These are phyloP conservation scores for Fragaria nilgerrensis DNA, from an alignment of 306 rosid genomes.

Conservation along the genomic window DNA sequence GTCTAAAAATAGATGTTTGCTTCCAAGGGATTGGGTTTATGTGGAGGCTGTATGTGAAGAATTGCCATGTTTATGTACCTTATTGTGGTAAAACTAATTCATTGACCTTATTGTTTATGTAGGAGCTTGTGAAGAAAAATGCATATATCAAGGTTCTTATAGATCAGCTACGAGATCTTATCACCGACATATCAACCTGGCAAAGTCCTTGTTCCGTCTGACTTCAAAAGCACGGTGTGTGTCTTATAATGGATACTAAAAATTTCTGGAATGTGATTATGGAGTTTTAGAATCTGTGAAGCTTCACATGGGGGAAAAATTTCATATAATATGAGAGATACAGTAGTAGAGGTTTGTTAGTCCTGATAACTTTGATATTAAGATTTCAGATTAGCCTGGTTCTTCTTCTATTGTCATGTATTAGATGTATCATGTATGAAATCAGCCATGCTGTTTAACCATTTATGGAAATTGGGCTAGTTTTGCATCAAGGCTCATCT, in stretches of 20 bases:
- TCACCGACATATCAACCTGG: slow-evolving; percentile 89
- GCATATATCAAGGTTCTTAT: slow-evolving; percentile 66
- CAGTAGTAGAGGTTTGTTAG: background rate
- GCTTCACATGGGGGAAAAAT: background rate
- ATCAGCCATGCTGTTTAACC: background rate
- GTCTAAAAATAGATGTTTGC: background rate
- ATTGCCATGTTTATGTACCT: background rate
- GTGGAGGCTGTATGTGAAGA: background rate
- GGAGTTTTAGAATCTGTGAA: background rate
- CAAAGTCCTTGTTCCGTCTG: slow-evolving; percentile 79
- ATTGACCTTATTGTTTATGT: slow-evolving; percentile 13
- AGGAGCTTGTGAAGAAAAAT: slow-evolving; percentile 86
- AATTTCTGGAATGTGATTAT: background rate
- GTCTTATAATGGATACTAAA: background rate
- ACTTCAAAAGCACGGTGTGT: background rate
- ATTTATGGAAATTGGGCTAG: background rate
- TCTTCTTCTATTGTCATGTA: background rate
- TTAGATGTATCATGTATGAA: background rate
- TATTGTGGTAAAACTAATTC: background rate
- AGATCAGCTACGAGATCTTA: slow-evolving; percentile 76
- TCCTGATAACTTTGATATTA: background rate
- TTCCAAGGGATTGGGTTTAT: background rate
- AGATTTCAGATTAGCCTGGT: background rate
- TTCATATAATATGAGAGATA: background rate
- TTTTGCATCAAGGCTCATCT: background rate